Percentiles rank a stretch among this genome's conserved stretches.
These are phyloP conservation scores for Mallotus japonicus DNA, from an alignment of 441 rosid species.

Conservation along the genomic window DNA sequence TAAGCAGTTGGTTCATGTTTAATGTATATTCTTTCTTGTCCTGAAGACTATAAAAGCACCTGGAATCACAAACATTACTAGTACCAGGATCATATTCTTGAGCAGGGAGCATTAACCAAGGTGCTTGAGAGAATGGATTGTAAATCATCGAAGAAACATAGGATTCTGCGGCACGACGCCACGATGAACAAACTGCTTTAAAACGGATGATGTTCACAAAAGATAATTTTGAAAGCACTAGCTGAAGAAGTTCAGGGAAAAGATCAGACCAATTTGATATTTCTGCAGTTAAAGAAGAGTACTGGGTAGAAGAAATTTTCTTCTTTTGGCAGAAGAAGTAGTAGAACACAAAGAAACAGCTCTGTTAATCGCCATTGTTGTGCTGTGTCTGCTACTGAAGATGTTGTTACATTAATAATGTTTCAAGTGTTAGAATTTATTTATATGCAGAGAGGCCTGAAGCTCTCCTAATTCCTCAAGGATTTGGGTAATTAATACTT, in stretches of 20 bases:
- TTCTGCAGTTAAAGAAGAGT: too few relatives aligned
- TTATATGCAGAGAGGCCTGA: too few relatives aligned
- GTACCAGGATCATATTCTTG: neutral
- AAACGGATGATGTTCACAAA: neutral
- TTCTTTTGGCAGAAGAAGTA: neutral
- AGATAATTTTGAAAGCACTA: conserved; percentile 1
- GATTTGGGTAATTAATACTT: too few relatives aligned
- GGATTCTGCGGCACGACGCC: neutral
- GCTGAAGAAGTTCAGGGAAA: neutral
- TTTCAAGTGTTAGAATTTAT: too few relatives aligned
- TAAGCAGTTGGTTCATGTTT: neutral
- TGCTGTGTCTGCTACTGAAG: neutral
- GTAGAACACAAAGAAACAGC: neutral
- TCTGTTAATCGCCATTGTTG: neutral
- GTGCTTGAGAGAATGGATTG: neutral
- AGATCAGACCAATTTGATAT: neutral
- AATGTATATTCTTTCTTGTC: neutral
- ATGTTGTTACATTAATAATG: too few relatives aligned
- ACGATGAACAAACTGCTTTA: conserved; percentile 8
- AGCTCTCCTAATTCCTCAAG: too few relatives aligned
- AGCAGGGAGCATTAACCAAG: neutral
- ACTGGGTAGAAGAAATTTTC: neutral
- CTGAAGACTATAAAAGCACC: neutral
- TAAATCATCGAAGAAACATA: neutral
- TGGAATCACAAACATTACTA: neutral